Base-by-base conservation (phyloP, 1,139 yeast species). In the Debaryomyces fabryi region DNA sequence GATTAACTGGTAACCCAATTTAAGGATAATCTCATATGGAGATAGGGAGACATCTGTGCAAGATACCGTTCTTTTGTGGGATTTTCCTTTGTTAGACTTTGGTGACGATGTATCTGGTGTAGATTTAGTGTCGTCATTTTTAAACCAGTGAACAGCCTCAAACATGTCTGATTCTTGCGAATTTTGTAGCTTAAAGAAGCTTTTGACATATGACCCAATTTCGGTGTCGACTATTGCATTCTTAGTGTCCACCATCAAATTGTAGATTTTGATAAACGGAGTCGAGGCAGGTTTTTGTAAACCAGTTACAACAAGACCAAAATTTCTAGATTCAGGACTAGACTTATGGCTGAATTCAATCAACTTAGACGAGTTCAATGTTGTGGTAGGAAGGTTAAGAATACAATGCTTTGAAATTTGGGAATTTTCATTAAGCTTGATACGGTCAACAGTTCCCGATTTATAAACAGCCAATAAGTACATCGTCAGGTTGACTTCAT, bases 231-330 rank as follows among this genome's bases (percentile, higher is more conserved):
- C 36, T 34, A 44, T 36, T 23, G 59, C 45, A 50, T 48, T 38
- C 46, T 45, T 7, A 45, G 50, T 18, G 48, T 56, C 38, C 36
- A 51, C 38, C 45, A 47, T 24, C 10, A 58, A 45, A 49, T 58
- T 61, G 47, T 52, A 58, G 3, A 61, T 46, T 41, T 56, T 58
- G 25, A 62, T 43, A 36, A 53, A 48, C 12, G 57, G 43, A n/a
- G 18, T 20, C 6, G 35, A 20, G 6, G 36, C 47, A 24, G 49
- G 45, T 2, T 39, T 41, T 6, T 52, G 49, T 1, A 44, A 43
- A 3, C 56, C 58, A 30, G 50, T 45, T 1, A 62, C 42, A 7
- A 55, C 60, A 21, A 64, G 53, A 1, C 68, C 68, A 49, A 48
- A 59, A 21, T 36, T 39, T 18, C 50, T 55, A 5, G 45, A 32